Conservation (phyloP, 768 basidiomycete species). For the Lanmaoa pseudosensibilis region DNA sequence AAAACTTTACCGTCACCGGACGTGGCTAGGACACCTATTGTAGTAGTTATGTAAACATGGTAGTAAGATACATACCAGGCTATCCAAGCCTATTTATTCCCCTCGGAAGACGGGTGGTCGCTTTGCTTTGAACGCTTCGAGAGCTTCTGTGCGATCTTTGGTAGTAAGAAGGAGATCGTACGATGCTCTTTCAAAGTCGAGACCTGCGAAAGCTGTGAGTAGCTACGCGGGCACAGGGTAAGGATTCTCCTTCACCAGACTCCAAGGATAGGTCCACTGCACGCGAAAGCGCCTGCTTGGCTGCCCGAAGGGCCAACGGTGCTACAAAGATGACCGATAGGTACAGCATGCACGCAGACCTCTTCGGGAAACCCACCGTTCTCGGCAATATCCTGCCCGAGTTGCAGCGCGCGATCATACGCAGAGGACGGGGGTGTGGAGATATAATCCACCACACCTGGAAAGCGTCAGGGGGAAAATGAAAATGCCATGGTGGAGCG, state of each 20-base stretch:
- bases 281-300: constrained; percentile 81
- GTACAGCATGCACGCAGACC: background rate
- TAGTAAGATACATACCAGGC: constrained; percentile 2
- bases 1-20: constrained; percentile 50
- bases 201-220: constrained; percentile 43
- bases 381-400: constrained; percentile 71
- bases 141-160: constrained; percentile 79
- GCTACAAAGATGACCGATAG: constrained; percentile 43
- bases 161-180: constrained; percentile 78
- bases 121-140: constrained; percentile 86
- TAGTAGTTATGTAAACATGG: background rate
- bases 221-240: background rate
- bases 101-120: constrained; percentile 77
- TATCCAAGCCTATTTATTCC: constrained; percentile 44
- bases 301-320: constrained; percentile 83
- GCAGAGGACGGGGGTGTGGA: constrained; percentile 59
- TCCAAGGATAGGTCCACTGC: constrained; percentile 79
- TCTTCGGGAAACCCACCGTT: constrained; percentile 44
- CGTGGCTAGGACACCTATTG: constrained; percentile 40
- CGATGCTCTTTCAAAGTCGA: constrained; percentile 87
- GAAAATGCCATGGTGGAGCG: background rate
- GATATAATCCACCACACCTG: constrained; percentile 84
- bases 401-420: constrained; percentile 64
- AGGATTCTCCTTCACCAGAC: constrained; percentile 45
- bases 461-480: constrained; percentile 7